Percentiles rank a stretch among this genome's conserved stretches.
These are phyloP conservation scores for Alternaria triticina DNA, from an alignment of 2,329 filamentous ascomycete genomes.

Conservation along the genomic window DNA sequence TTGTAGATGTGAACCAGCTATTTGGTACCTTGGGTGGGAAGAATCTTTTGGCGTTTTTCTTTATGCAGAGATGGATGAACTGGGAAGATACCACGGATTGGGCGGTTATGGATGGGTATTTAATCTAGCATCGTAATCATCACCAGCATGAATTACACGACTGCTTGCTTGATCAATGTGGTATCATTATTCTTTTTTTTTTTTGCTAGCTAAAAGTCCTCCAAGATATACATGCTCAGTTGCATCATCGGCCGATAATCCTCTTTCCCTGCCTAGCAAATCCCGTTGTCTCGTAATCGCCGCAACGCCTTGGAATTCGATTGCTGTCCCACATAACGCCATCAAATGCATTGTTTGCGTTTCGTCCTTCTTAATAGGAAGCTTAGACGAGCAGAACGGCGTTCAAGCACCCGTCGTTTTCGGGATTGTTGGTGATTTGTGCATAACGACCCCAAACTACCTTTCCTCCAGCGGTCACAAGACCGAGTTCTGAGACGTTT, in stretches of 20 bases:
- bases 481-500: constrained; percentile 88
- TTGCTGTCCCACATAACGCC: constrained; percentile 13
- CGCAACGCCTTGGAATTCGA: constrained; percentile 13
- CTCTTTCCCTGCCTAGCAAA: not conserved
- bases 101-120: not conserved
- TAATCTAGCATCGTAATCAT: not conserved
- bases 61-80: not conserved
- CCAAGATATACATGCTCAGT: not conserved
- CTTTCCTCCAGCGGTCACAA: constrained; percentile 90
- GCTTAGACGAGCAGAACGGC: constrained; percentile 44
- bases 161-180: not conserved
- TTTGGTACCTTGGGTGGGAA: not conserved
- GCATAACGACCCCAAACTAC: constrained; percentile 53
- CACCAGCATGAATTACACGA: not conserved
- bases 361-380: not conserved
- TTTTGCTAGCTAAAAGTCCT: not conserved
- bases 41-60: not conserved
- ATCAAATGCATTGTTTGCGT: constrained; percentile 16
- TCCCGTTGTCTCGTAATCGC: not conserved
- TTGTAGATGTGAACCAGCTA: constrained; percentile 35
- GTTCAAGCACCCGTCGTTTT: constrained; percentile 49
- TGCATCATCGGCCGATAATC: not conserved
- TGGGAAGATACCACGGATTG: constrained; percentile 18
- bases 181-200: not conserved
- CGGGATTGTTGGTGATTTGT: constrained; percentile 47